Conservation (phyloP, 345 rosid genomes). For the Angophora floribunda region DNA sequence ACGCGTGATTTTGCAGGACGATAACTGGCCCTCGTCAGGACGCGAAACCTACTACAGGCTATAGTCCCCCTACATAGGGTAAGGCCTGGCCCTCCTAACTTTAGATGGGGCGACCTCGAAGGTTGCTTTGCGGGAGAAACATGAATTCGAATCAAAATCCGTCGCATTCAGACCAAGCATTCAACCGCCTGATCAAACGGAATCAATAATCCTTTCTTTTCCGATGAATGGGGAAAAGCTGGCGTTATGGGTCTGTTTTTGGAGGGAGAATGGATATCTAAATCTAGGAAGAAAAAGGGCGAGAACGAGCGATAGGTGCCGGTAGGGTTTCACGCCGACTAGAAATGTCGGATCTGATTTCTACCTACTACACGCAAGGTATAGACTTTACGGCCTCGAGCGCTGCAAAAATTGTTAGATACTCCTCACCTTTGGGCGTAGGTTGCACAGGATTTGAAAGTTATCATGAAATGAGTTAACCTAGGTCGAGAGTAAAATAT, state of each 20-base stretch:
- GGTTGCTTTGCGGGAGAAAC: background rate
- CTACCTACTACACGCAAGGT: background rate
- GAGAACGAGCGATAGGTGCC: background rate
- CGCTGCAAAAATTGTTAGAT: background rate
- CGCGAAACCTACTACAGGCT: background rate
- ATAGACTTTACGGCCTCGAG: rapidly evolving
- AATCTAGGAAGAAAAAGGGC: background rate
- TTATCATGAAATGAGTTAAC: too few species aligned
- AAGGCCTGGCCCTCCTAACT: background rate
- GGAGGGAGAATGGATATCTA: background rate
- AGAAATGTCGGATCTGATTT: background rate
- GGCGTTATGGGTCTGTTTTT: background rate
- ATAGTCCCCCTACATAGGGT: background rate
- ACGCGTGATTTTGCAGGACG: background rate
- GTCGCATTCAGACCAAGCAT: background rate
- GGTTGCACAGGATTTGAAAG: background rate
- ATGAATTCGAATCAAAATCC: background rate
- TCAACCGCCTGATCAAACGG: background rate
- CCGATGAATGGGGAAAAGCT: background rate
- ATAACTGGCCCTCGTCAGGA: background rate
- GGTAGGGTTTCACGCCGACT: background rate
- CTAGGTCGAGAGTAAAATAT: background rate
- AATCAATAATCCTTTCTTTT: background rate
- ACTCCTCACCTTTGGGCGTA: background rate
- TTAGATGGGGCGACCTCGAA: background rate